phyloP scores from a whole-genome alignment of 2,329 filamentous ascomycete genomes.

The Fusarium succisae region DNA sequence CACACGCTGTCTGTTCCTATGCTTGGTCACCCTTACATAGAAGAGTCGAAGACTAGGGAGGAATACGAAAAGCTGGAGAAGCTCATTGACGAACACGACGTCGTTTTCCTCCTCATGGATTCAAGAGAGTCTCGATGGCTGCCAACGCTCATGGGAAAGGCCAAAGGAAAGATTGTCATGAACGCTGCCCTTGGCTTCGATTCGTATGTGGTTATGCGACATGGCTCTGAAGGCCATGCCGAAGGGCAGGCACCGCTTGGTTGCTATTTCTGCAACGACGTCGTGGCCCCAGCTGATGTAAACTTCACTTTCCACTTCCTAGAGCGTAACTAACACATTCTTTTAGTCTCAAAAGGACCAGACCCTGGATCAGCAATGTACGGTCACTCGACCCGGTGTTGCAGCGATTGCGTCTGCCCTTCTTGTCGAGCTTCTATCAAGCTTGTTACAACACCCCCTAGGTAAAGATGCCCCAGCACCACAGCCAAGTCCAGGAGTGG shows the following conservation, averaged over 20 bases:
- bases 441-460: conserved; percentile 85
- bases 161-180: conserved; percentile 92
- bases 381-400: conserved; percentile 91
- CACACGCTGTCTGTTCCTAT: conserved; percentile 90
- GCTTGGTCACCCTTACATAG: conserved; percentile 87
- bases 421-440: conserved; percentile 89
- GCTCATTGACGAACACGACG: conserved; percentile 87
- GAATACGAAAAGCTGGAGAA: conserved; percentile 80
- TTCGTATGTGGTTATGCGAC: conserved; percentile 96
- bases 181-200: conserved; percentile 97
- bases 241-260: conserved; percentile 76
- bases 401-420: conserved; percentile 92
- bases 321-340: conserved; percentile 8
- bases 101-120: conserved; percentile 96
- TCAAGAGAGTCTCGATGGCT: conserved; percentile 95
- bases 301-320: conserved; percentile 53
- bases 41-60: conserved; percentile 72
- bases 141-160: conserved; percentile 95
- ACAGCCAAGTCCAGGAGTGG: conserved; percentile 48
- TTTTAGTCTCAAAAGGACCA: conserved; percentile 88
- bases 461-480: conserved; percentile 71
- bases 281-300: conserved; percentile 92
- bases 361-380: conserved; percentile 97
- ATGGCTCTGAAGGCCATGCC: conserved; percentile 73
- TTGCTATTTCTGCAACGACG: conserved; percentile 99